Evolutionary conservation across 2,329 filamentous ascomycete genomes (phyloP), one percentile per base, ranked within the genome.

Genomic region (Exophiala spinifera): DNA sequence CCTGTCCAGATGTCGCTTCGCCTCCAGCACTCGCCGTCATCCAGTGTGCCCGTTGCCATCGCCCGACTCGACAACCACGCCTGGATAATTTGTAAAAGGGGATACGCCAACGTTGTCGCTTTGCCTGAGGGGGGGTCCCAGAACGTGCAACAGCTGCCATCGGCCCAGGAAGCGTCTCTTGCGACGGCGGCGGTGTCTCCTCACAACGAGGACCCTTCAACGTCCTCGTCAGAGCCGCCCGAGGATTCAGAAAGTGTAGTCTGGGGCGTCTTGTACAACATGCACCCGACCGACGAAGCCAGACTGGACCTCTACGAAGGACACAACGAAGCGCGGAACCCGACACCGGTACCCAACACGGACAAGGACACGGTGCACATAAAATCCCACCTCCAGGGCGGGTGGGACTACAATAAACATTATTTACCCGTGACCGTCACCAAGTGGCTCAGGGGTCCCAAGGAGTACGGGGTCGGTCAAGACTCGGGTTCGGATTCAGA

Each of bases 41-140:
- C 72, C 13, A 64, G 65, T 3, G 64, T 61, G 8, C 72, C 72
- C 1, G 60, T 74, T 1, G 72, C 69, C 14, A 67, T 74, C 49
- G 72, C 71, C 15, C 64, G 66, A 1, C 66, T 75, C 1, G 67
- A 71, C 17, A 54, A 57, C 20, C 72, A 71, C 67, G 64, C 67
- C 50, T 75, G 72, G 72, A 62, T 74, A 17, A 74, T 75, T 59
- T 72, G 70, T 48, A 57, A 72, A 56, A 52, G 63, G 14, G 72
- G 72, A 1, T 75, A 74, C 59, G 72, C 72, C 11, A 75, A 74
- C 37, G 70, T 74, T 1, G 59, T 74, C 1, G 66, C 59, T 2
- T 37, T 61, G 14, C 56, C 59, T 31, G 7, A 10, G 23, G 4
- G 5, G 8, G 23, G 8, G 23, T 25, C n/a, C n/a, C n/a, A n/a